Base-by-base conservation (phyloP, 148 eudicot species). In the Arbutus unedo region DNA sequence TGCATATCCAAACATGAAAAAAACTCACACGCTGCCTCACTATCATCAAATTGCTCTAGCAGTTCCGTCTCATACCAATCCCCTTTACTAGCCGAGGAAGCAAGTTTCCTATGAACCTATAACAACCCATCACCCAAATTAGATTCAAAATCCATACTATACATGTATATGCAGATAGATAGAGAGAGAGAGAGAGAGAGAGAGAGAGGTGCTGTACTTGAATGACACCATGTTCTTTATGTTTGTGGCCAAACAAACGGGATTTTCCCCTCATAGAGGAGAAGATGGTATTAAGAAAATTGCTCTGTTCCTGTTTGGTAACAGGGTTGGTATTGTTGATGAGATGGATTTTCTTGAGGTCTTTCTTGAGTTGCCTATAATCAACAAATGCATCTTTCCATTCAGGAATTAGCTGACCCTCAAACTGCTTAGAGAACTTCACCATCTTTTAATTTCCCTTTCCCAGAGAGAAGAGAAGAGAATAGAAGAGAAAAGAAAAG, bases 301-400 rank as follows among this genome's bases (percentile, higher is more conserved):
- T 84, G 72, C 21, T 87, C 2, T 68, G 16, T 21, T 90, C 84
- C 55, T 84, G 83, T 50, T 80, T 81, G 13, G 86, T 74, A 50
- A 55, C 44, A 60, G 81, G 87, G 76, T 84, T 73, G 68, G 82
- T 79, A 77, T 85, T 56, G 55, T 89, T 84, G 0, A 82, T 68
- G 38, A 86, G 56, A 74, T 87, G 88, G 76, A 96, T 89, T 85
- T 89, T 96, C 90, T 93, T 94, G 85, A 96, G 83, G 70, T 89
- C 98, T 49, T 90, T 90, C 86, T 96, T 96, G 43, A 94, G 92
- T 66, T 89, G 92, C 85, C 89, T 78, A 77, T 94, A 96, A 82
- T 96, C 98, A 64, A 96, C 94, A 53, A 96, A 96, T 55, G 99
- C 98, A 14, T 94, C 99, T 87, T 93, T 94, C 99, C 99, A 96